These are phyloP conservation scores for Diddensiella santjacobensis DNA, from an alignment of 805 yeast species.

Conservation along the genomic window DNA sequence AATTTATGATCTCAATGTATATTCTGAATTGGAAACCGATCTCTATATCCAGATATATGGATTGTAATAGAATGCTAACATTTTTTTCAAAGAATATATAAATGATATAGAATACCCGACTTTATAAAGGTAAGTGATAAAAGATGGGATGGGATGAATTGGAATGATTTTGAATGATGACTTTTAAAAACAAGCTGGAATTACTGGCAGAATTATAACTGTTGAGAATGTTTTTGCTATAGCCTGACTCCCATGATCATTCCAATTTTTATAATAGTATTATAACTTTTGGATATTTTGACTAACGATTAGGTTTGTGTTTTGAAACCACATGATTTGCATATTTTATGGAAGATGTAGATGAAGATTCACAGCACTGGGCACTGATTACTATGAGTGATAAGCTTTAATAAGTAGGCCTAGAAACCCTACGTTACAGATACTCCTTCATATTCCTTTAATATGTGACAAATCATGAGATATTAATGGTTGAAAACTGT, in stretches of 20 bases:
- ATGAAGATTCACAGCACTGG: conserved; percentile 98
- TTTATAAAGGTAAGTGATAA: neutral
- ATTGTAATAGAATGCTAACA: neutral
- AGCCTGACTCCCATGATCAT: conserved; percentile 34
- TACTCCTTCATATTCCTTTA: conserved; percentile 27
- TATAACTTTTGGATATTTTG: conserved; percentile 4
- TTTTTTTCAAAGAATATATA: neutral
- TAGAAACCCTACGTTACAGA: conserved; percentile 97
- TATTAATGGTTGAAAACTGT: too few species aligned
- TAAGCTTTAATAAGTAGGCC: conserved; percentile 86
- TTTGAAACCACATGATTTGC: neutral
- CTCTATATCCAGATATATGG: neutral
- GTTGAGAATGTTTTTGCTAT: conserved; percentile 65
- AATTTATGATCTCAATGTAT: conserved; percentile 46
- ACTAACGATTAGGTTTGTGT: conserved; percentile 1
- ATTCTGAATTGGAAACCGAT: conserved; percentile 7
- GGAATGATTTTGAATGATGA: conserved; percentile 30
- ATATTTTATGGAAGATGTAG: conserved; percentile 10
- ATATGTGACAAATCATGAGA: too few species aligned
- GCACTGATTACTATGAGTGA: conserved; percentile 97
- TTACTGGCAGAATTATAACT: conserved; percentile 90
- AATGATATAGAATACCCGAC: neutral
- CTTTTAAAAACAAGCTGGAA: conserved; percentile 90
- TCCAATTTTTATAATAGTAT: neutral
- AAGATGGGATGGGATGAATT: neutral